Percentiles rank a stretch among this genome's conserved stretches.
Conservation (phyloP, 805 yeast genomes). For the Saccharomycopsis fodiens region DNA sequence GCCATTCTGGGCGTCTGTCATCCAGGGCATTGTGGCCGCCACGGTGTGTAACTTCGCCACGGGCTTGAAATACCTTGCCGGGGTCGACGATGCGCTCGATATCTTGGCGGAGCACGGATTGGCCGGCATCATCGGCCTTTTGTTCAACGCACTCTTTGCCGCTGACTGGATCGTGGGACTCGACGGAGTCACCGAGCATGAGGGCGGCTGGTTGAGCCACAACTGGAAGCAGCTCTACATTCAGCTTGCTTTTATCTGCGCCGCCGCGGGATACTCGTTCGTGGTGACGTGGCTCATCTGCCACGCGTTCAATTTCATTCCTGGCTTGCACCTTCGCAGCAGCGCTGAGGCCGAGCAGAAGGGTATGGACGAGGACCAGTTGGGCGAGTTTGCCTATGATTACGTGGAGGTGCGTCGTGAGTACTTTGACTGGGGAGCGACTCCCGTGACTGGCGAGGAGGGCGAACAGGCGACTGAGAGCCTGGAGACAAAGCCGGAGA, state of each 20-base stretch:
- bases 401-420: constrained; percentile 95
- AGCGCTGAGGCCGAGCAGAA: constrained; percentile 76
- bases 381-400: constrained; percentile 98
- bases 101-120: constrained; percentile 97
- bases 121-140: constrained; percentile 84
- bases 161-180: constrained; percentile 84
- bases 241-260: constrained; percentile 77
- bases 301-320: constrained; percentile 41
- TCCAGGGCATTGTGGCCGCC: constrained; percentile 77
- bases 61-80: constrained; percentile 69
- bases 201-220: constrained; percentile 89
- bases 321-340: constrained; percentile 67
- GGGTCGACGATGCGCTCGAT: constrained; percentile 91
- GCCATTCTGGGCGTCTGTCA: constrained; percentile 84
- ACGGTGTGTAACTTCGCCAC: constrained; percentile 85
- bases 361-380: constrained; percentile 94
- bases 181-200: constrained; percentile 77
- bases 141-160: constrained; percentile 87
- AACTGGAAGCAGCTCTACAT: constrained; percentile 88
- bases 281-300: constrained; percentile 76
- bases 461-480: not conserved
- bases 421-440: constrained; percentile 45
- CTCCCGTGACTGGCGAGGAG: not conserved
- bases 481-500: not conserved
- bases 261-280: constrained; percentile 65